A percentile compares a stretch with the other conserved stretches of the same genome.
Conservation (phyloP, 2,329 filamentous ascomycete genomes). For the Xylariaceae sp. region DNA sequence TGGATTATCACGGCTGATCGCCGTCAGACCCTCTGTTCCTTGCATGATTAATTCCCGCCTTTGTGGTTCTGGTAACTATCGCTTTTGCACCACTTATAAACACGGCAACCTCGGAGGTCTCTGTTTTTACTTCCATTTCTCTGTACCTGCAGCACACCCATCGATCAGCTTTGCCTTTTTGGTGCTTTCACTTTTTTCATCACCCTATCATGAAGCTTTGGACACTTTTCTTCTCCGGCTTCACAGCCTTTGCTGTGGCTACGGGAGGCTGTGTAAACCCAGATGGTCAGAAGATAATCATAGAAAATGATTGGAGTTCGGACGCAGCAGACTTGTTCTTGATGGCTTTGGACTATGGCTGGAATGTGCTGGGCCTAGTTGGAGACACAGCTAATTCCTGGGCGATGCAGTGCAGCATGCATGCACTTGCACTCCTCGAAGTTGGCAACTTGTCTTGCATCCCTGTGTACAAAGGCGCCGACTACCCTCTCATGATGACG, state of each 20-base stretch:
- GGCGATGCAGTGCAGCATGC: constrained; percentile 39
- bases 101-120: not conserved
- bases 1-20: too few relatives aligned
- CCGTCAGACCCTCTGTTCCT: too few relatives aligned
- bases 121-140: not conserved
- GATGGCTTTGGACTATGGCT: constrained; percentile 38
- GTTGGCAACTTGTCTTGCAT: constrained; percentile 42
- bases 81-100: not conserved
- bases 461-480: constrained; percentile 41
- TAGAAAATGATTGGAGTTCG: constrained; percentile 43
- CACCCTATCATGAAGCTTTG: not conserved
- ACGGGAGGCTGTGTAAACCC: not conserved
- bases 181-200: too few relatives aligned
- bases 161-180: too few relatives aligned
- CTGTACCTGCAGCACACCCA: not conserved
- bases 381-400: constrained; percentile 41
- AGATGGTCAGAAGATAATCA: constrained; percentile 23
- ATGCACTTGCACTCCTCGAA: constrained; percentile 43
- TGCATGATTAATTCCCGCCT: too few relatives aligned
- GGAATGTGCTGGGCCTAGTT: constrained; percentile 37
- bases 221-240: not conserved
- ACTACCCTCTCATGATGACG: constrained; percentile 44
- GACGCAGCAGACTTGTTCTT: constrained; percentile 39
- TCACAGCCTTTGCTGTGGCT: not conserved
- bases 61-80: too few relatives aligned